phyloP scores from a whole-genome alignment of 164 flowering plant genomes.

The Berberis vulgaris region DNA sequence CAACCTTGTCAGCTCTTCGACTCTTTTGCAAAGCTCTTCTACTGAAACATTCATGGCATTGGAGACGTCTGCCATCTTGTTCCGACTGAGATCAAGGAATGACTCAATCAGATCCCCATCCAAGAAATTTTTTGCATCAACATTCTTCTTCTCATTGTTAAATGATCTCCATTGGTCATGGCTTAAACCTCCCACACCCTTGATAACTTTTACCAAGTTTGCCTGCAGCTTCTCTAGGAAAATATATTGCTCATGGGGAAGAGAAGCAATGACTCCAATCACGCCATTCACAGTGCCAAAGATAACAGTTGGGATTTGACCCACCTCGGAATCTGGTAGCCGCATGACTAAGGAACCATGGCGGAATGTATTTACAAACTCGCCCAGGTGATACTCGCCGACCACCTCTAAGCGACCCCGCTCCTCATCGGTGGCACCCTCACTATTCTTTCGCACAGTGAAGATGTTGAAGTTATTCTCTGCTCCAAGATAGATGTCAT shows the following conservation, averaged over 20 bases:
- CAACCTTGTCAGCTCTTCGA: conserved; percentile 87
- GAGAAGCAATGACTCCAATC: conserved; percentile 87
- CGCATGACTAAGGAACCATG: conserved; percentile 99
- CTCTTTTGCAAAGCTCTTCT: conserved; percentile 94
- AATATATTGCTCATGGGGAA: conserved; percentile 70
- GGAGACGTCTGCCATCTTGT: conserved; percentile 80
- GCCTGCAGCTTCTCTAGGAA: conserved; percentile 83
- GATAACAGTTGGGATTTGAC: conserved; percentile 84
- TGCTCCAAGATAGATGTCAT: conserved; percentile 87
- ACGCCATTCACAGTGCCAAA: conserved; percentile 90
- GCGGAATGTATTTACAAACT: conserved; percentile 75
- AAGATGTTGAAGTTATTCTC: conserved; percentile 85
- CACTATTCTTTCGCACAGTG: conserved; percentile 88
- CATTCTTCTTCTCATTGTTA: conserved; percentile 82
- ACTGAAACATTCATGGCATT: conserved; percentile 56
- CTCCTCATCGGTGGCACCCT: conserved; percentile 97
- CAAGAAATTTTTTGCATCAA: conserved; percentile 69
- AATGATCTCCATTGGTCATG: conserved; percentile 97
- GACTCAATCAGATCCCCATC: conserved; percentile 96
- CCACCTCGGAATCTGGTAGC: conserved; percentile 87
- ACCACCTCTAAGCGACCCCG: conserved; percentile 83
- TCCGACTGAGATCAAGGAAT: conserved; percentile 84
- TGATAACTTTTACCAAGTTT: conserved; percentile 73
- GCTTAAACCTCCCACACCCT: conserved; percentile 92
- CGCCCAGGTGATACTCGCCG: conserved; percentile 94